Conservation (phyloP, 495 filamentous ascomycete species). For the Aspergillus nanangensis region DNA sequence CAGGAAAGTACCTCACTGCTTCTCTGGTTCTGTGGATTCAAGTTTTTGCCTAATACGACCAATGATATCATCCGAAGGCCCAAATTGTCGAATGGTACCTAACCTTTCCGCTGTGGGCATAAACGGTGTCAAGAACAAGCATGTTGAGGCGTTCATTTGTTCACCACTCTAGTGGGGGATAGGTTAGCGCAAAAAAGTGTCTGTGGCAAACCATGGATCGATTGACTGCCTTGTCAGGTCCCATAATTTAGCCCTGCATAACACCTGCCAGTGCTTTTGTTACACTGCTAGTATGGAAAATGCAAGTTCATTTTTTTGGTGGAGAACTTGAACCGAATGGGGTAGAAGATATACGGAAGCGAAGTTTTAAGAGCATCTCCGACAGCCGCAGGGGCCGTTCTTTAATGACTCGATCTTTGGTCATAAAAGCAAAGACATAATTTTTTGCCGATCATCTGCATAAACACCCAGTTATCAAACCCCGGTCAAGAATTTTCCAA, state of each 20-base stretch:
- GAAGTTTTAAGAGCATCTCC: too few species aligned
- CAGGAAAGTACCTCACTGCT: too few species aligned
- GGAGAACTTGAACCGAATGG: not conserved
- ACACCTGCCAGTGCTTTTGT: too few species aligned
- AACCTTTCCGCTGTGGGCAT: not conserved
- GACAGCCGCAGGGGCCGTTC: too few species aligned
- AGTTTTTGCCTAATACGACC: not conserved
- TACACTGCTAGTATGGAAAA: too few species aligned
- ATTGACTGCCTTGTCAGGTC: not conserved
- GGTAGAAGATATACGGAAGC: too few species aligned
- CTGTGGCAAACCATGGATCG: not conserved
- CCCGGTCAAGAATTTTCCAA: too few species aligned
- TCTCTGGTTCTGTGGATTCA: not conserved
- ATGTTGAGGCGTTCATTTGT: not conserved
- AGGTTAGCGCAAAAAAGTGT: too few species aligned
- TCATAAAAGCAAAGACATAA: too few species aligned
- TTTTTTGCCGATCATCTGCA: not conserved
- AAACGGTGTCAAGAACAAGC: not conserved
- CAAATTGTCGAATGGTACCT: not conserved
- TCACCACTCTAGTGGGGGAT: not conserved
- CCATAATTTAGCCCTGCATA: not conserved
- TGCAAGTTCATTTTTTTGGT: not conserved
- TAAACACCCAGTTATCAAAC: not conserved
- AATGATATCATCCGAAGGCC: not conserved
- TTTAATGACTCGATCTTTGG: too few species aligned